These are phyloP conservation scores for Mucor sp. DNA, from an alignment of 371 early-diverging fungal species.

Conservation along the genomic window DNA sequence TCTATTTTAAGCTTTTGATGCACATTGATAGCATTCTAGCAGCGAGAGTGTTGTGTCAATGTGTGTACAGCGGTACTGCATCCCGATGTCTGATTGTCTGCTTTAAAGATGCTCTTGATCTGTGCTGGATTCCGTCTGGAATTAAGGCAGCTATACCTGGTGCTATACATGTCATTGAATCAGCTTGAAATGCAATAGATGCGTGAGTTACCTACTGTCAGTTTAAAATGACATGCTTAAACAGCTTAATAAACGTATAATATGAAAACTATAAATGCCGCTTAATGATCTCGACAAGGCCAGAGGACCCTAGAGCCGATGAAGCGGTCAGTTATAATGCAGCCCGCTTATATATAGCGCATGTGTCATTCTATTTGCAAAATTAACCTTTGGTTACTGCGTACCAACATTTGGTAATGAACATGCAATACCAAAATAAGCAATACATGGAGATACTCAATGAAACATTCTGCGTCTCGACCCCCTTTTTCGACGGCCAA, in stretches of 20 bases:
- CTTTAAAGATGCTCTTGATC: background rate
- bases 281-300: background rate
- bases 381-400: background rate
- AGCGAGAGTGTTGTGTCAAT: background rate
- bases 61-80: background rate
- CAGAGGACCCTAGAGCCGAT: background rate
- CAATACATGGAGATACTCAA: background rate
- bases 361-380: background rate
- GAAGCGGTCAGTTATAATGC: background rate
- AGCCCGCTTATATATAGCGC: background rate
- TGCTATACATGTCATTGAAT: background rate
- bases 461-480: background rate
- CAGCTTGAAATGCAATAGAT: too few relatives aligned
- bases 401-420: background rate
- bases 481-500: background rate
- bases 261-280: background rate
- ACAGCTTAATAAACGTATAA: background rate
- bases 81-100: background rate
- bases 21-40: too few relatives aligned
- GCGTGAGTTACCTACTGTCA: too few relatives aligned
- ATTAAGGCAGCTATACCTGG: background rate
- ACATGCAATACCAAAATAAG: background rate
- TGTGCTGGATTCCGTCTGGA: background rate
- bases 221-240: background rate
- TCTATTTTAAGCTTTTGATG: too few relatives aligned